phyloP scores from a whole-genome alignment of 805 yeast genomes.

The Wickerhamiella parazyma region DNA sequence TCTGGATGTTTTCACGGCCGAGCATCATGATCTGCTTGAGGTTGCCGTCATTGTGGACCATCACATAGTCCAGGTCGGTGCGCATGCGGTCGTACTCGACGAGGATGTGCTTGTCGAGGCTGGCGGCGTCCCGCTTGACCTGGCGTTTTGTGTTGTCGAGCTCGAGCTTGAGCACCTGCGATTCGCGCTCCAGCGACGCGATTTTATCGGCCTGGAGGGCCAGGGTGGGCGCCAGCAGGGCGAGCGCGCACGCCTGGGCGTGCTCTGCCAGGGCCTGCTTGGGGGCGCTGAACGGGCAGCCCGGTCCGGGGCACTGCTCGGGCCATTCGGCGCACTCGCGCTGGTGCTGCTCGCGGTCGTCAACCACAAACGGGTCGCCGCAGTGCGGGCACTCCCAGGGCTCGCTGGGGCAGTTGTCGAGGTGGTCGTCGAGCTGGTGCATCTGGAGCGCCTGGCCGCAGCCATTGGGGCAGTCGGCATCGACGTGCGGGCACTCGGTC shows the following conservation, averaged over 20 bases:
- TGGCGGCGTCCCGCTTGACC: conserved; percentile 15
- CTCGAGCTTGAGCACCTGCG: conserved; percentile 22
- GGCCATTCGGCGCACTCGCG: conserved; percentile 11
- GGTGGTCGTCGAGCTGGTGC: conserved; percentile 7
- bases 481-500: conserved; percentile 16
- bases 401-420: conserved; percentile 2
- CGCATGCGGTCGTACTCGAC: conserved; percentile 27
- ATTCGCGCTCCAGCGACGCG: conserved; percentile 23
- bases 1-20: conserved; percentile 25
- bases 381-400: conserved; percentile 8
- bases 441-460: conserved; percentile 10
- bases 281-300: conserved; percentile 14
- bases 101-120: conserved; percentile 21
- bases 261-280: conserved; percentile 19
- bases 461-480: conserved; percentile 15
- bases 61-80: conserved; percentile 23
- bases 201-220: conserved; percentile 21
- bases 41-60: conserved; percentile 24
- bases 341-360: conserved; percentile 13
- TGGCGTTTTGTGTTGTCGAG: conserved; percentile 18
- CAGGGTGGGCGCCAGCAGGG: conserved; percentile 20
- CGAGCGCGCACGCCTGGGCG: conserved; percentile 19
- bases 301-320: conserved; percentile 13
- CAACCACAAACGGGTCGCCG: conserved; percentile 10
- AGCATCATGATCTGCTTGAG: conserved; percentile 24